phyloP scores from a whole-genome alignment of 257 asterid species.

The Rubia yunnanensis region DNA sequence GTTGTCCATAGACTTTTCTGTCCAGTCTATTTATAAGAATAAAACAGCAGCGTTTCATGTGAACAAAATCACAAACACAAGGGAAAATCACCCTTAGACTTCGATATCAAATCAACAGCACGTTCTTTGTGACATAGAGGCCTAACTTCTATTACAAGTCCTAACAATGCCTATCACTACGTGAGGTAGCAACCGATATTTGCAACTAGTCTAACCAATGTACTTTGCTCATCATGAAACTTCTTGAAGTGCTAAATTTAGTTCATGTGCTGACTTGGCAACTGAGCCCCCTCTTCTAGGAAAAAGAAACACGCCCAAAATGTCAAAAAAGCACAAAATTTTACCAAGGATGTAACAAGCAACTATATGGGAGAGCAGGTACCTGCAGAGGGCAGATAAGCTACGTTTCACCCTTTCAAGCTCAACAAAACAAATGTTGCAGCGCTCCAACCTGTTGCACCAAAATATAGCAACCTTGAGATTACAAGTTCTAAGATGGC shows the following conservation, averaged over 20 bases:
- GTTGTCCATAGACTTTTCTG: no score
- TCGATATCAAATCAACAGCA: no score
- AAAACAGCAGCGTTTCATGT: no score
- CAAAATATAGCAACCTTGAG: conserved; percentile 16
- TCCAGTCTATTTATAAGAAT: no score
- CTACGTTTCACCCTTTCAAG: conserved; percentile 75
- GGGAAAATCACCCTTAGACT: no score
- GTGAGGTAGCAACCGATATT: conserved; percentile 6
- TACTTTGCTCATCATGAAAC: conserved; percentile 51
- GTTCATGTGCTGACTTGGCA: conserved; percentile 84
- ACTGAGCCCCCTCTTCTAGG: conserved; percentile 87
- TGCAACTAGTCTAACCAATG: conserved; percentile 11
- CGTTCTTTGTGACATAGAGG: no score
- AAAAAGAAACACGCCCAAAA: conserved; percentile 3
- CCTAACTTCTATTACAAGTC: no score
- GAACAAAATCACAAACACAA: no score
- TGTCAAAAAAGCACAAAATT: conserved; percentile 3
- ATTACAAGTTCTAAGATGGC: conserved; percentile 7
- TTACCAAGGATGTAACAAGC: neutral
- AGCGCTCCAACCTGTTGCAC: conserved; percentile 76
- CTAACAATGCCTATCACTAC: no score
- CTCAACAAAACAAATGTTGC: conserved; percentile 78
- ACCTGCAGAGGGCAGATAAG: conserved; percentile 75
- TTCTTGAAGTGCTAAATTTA: conserved; percentile 76
- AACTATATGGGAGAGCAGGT: conserved; percentile 12